Conservation (phyloP, 306 rosid species). For the Carpinus fangiana region DNA sequence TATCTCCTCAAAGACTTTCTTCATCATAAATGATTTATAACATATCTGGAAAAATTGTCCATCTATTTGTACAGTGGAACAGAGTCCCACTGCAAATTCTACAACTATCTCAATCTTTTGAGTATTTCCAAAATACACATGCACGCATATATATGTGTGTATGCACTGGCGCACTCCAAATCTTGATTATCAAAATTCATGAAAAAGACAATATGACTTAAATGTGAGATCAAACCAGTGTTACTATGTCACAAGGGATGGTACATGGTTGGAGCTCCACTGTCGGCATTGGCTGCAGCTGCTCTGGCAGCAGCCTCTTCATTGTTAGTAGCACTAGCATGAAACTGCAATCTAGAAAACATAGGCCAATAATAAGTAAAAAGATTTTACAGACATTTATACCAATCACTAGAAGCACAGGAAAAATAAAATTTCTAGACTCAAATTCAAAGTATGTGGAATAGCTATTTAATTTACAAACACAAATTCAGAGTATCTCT, state of each 20-base stretch:
- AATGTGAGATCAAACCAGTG: constrained; percentile 36
- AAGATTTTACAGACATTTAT: constrained; percentile 9
- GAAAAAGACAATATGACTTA: constrained; percentile 4
- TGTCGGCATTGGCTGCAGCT: constrained; percentile 65
- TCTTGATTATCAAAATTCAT: neutral
- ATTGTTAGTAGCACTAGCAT: constrained; percentile 47
- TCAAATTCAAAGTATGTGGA: constrained; percentile 2
- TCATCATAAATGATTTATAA: neutral
- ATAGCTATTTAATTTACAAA: neutral
- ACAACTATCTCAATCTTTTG: neutral
- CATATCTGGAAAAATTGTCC: neutral
- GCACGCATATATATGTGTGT: neutral
- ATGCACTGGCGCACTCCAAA: neutral
- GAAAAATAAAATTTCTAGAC: neutral
- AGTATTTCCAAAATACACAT: neutral
- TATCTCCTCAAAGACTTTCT: neutral
- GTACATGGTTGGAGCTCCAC: constrained; percentile 84
- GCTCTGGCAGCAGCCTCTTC: constrained; percentile 79
- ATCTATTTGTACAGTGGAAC: neutral
- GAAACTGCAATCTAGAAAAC: constrained; percentile 47
- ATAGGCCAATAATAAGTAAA: neutral
- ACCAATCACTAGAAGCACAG: constrained; percentile 10
- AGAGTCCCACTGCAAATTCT: neutral
- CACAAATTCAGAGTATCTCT: neutral
- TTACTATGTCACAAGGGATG: constrained; percentile 23